A percentile compares a stretch with the other conserved stretches of the same genome.
Conservation (phyloP, 305 asterid species). For the Rubia tinctorum region DNA sequence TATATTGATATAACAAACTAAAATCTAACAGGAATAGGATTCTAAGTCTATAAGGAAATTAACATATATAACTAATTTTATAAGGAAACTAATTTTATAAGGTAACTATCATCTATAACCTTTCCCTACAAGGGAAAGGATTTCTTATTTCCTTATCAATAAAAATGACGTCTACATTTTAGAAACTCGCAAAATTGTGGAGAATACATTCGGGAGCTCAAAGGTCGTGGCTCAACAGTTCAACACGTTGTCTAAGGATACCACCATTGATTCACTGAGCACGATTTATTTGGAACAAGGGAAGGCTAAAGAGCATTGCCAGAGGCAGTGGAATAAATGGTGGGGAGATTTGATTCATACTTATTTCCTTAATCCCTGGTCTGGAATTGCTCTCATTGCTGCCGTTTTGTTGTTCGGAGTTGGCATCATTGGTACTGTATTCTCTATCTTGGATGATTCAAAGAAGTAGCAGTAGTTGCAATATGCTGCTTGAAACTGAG, state of each 20-base stretch:
- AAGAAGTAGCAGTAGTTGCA: background rate
- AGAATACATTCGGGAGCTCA: conserved; percentile 33
- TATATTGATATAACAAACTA: too few relatives aligned
- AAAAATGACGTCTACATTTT: conserved; percentile 40
- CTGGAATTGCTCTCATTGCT: background rate
- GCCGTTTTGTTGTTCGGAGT: background rate
- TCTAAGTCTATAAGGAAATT: too few relatives aligned
- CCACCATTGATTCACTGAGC: conserved; percentile 30
- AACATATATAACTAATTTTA: too few relatives aligned
- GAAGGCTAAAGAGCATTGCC: background rate
- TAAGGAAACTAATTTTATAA: too few relatives aligned
- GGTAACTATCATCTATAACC: too few relatives aligned
- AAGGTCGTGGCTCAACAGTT: conserved; percentile 44
- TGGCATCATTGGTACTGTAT: background rate
- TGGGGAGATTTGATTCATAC: background rate
- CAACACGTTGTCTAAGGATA: conserved; percentile 43
- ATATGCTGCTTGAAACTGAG: background rate
- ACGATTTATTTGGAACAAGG: background rate
- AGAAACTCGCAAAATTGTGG: conserved; percentile 30
- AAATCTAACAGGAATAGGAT: too few relatives aligned
- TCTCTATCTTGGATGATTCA: background rate
- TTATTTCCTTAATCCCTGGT: background rate
- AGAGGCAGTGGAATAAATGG: background rate
- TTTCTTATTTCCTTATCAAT: too few relatives aligned
- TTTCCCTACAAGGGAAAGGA: too few relatives aligned